A percentile compares a stretch with the other conserved stretches of the same genome.
phyloP scores from a whole-genome alignment of 495 filamentous ascomycete species.

The Xylaria longipes region DNA sequence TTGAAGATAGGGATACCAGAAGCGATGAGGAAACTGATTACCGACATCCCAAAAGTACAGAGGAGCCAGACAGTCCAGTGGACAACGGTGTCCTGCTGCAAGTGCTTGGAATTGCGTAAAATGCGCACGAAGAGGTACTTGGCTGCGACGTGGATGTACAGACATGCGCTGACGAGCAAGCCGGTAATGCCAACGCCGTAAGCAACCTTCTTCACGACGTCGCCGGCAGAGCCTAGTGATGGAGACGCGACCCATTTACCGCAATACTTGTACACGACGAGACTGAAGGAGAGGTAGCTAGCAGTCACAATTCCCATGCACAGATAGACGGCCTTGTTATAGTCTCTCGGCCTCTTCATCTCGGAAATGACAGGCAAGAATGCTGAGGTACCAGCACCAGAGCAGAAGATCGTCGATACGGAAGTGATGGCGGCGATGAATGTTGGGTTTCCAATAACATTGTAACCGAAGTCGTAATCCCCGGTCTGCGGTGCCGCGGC shows the following conservation, averaged over 20 bases:
- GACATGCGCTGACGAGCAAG: constrained; percentile 29
- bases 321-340: constrained; percentile 40
- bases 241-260: constrained; percentile 46
- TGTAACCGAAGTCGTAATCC: constrained; percentile 34
- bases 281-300: constrained; percentile 40
- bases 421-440: constrained; percentile 48
- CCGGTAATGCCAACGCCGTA: constrained; percentile 45
- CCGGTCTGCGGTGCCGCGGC: constrained; percentile 38
- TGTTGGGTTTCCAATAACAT: constrained; percentile 31
- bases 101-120: constrained; percentile 40
- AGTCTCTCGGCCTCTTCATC: constrained; percentile 43
- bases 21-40: constrained; percentile 41
- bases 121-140: constrained; percentile 50
- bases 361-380: constrained; percentile 38
- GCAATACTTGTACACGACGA: constrained; percentile 46
- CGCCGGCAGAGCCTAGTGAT: constrained; percentile 43
- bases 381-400: constrained; percentile 32
- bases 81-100: constrained; percentile 41
- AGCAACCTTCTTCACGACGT: constrained; percentile 44
- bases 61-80: constrained; percentile 45
- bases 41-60: constrained; percentile 34
- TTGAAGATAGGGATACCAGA: constrained; percentile 47
- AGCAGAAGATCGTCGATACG: constrained; percentile 48
- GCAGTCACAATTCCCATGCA: constrained; percentile 43
- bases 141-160: constrained; percentile 34